These are phyloP conservation scores for Boletus semigastroideus DNA, from an alignment of 1,284 basidiomycete genomes.

Conservation along the genomic window DNA sequence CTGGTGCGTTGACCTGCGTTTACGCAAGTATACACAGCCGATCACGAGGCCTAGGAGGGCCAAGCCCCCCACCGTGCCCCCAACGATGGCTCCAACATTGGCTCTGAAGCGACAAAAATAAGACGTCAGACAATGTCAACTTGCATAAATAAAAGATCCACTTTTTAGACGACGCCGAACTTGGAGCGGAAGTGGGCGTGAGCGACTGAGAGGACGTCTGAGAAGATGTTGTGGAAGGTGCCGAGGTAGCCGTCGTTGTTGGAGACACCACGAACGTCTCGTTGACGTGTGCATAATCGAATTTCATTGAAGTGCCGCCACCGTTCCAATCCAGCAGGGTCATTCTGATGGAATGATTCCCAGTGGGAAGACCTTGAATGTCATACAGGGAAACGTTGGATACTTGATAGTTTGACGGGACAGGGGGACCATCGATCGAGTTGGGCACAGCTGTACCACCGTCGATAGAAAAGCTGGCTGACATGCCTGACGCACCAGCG, in stretches of 20 bases:
- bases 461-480: slow-evolving; percentile 25
- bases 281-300: slow-evolving; percentile 29
- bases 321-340: slow-evolving; percentile 24
- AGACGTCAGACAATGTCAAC: slow-evolving; percentile 6
- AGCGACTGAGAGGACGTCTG: slow-evolving; percentile 1
- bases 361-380: slow-evolving; percentile 15
- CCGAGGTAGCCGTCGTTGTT: slow-evolving; percentile 3
- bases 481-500: slow-evolving; percentile 21
- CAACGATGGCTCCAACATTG: slow-evolving; percentile 15
- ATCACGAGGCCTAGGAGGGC: slow-evolving; percentile 2
- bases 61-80: slow-evolving; percentile 20
- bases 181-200: background rate
- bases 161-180: slow-evolving; percentile 7
- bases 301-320: slow-evolving; percentile 23
- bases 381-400: slow-evolving; percentile 22
- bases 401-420: slow-evolving; percentile 16
- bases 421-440: slow-evolving; percentile 8
- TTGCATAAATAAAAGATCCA: slow-evolving; percentile 3
- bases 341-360: slow-evolving; percentile 26
- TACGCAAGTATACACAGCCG: slow-evolving; percentile 11
- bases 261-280: slow-evolving; percentile 18
- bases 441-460: slow-evolving; percentile 1
- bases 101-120: slow-evolving; percentile 6
- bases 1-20: background rate
- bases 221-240: slow-evolving; percentile 1